Percentiles rank a stretch among this genome's conserved stretches.
phyloP scores from a whole-genome alignment of 257 asterid genomes.

The Apocynum venetum region DNA sequence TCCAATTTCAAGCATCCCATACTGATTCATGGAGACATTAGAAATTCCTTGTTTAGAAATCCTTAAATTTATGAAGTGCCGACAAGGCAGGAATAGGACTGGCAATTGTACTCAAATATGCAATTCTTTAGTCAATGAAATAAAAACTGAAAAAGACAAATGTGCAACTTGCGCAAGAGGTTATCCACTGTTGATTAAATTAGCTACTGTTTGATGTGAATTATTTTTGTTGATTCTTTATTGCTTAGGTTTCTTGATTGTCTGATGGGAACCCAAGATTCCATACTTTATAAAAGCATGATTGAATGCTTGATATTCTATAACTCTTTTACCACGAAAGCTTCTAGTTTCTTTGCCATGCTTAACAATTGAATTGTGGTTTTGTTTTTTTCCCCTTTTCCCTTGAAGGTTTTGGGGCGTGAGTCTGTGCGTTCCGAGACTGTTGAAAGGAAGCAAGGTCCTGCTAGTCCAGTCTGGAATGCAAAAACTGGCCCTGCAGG shows the following conservation, averaged over 20 bases:
- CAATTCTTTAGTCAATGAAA: not conserved
- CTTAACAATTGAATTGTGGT: not conserved
- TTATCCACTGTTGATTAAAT: not conserved
- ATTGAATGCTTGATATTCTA: not conserved
- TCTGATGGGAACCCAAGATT: not conserved
- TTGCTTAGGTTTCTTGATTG: not conserved
- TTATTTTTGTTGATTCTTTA: not conserved
- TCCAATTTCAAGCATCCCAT: not conserved
- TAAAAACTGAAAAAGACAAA: slow-evolving; percentile 9
- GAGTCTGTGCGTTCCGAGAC: slow-evolving; percentile 29
- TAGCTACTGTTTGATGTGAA: not conserved
- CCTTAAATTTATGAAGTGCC: not conserved
- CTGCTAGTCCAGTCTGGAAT: slow-evolving; percentile 37
- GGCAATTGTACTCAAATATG: not conserved
- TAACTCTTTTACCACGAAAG: not conserved
- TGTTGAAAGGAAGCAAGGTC: slow-evolving; percentile 39
- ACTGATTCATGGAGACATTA: not conserved
- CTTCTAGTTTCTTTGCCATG: not conserved
- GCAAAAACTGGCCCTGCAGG: slow-evolving; percentile 48
- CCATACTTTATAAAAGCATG: not conserved
- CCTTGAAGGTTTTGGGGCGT: slow-evolving; percentile 43
- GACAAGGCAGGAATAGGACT: not conserved
- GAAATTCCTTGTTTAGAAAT: not conserved
- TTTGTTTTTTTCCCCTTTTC: not conserved
- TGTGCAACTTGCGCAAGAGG: slow-evolving; percentile 1